Percentiles rank a stretch among this genome's conserved stretches.
Evolutionary conservation across 192 early-diverging fungal species (phyloP).

Genomic region (Dissophora ornata): DNA sequence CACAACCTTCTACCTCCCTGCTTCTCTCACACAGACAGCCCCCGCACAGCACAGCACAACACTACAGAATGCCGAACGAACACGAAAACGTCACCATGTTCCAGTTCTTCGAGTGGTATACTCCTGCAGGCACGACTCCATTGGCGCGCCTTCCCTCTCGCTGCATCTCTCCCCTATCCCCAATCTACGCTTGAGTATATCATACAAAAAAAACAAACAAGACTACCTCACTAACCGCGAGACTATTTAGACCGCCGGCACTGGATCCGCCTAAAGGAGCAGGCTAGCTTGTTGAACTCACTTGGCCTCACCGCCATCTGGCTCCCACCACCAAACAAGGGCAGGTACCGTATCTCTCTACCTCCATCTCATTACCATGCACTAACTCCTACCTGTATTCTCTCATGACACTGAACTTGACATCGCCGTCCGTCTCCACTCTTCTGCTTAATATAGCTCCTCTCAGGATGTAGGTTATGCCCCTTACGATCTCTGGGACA

Average conservation of each 20-base stretch:
- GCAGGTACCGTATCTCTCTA: conserved; percentile 14
- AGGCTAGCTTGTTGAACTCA: conserved; percentile 47
- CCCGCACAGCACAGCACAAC: no score
- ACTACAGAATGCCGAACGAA: conserved; percentile 9
- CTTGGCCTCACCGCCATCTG: conserved; percentile 60
- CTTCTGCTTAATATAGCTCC: conserved; percentile 9
- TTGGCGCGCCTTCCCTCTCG: not conserved
- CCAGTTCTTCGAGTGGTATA: conserved; percentile 40
- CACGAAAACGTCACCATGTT: conserved; percentile 27
- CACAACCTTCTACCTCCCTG: not conserved
- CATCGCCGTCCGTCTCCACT: not conserved
- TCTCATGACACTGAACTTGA: not conserved
- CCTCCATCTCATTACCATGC: not conserved
- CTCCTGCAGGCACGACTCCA: conserved; percentile 7
- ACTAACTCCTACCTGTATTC: not conserved
- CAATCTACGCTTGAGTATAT: not conserved
- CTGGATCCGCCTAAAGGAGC: conserved; percentile 54
- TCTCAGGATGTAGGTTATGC: conserved; percentile 56
- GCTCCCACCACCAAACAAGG: conserved; percentile 63
- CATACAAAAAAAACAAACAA: no score
- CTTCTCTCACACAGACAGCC: not conserved
- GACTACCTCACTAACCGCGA: not conserved
- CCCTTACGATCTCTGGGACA: conserved; percentile 62
- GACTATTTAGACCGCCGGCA: conserved; percentile 24
- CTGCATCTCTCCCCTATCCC: not conserved